Evolutionary conservation across 768 basidiomycete species (phyloP), one percentile per base, ranked within the genome.

Genomic region (Lactifluus pinguis): DNA sequence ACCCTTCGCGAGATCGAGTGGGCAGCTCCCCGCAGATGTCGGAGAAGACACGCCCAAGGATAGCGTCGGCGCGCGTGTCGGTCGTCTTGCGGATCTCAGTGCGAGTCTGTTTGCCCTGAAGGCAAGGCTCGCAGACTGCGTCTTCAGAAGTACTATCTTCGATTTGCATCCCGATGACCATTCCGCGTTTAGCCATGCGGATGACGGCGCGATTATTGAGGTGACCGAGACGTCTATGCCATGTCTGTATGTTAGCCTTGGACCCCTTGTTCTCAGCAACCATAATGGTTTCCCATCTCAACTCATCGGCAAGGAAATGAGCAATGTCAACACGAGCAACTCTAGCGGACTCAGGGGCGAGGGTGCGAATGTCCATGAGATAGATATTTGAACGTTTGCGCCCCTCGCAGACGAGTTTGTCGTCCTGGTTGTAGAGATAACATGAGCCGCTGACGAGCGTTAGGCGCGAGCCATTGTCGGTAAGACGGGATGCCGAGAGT

Each of bases 1-100:
- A 59, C 2, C 69, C 65, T 0, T 25, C 25, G 29, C 42, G 36
- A 0, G 65, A 63, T 1, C 50, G 34, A 0, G 52, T 67, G 15
- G 64, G 53, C 54, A 68, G 59, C 3, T 64, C 65, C 3, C 70
- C 63, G 44, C 67, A 70, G 0, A 71, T 34, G 34, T 71, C 68
- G 0, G 60, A 63, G 53, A 65, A 69, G 6, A 65, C 13, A n/a
- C 47, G 38, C n/a, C 61, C 13, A 29, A 51, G 55, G 34, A 41
- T 14, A 3, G 17, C 15, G 2, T 49, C 45, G 1, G 36, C 42
- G 34, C 11, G 52, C 14, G 29, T 47, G 0, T 25, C 19, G 13
- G 53, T 60, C 59, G 6, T 6, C 13, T 65, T 59, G 1, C 57
- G 63, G 36, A 69, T 66, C 0, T 55, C 41, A 13, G 55, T 34